Conservation (phyloP, 805 yeast species). For the Pichia exigua region DNA sequence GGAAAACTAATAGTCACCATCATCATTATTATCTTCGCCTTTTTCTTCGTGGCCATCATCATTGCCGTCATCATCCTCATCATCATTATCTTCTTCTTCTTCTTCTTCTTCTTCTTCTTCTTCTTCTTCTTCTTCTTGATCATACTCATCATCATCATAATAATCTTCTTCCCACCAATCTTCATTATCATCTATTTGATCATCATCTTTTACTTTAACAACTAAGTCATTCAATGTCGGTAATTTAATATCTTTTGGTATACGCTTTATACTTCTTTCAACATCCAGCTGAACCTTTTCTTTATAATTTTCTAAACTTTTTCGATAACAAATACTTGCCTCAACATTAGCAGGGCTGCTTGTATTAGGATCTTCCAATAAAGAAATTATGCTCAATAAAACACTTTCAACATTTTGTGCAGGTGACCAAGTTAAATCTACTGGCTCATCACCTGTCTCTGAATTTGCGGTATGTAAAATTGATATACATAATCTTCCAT, state of each 20-base stretch:
- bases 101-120: conserved; percentile 23
- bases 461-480: conserved; percentile 81
- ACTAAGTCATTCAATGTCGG: conserved; percentile 59
- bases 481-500: conserved; percentile 90
- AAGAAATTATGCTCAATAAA: conserved; percentile 81
- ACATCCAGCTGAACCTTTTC: conserved; percentile 76
- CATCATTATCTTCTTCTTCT: conserved; percentile 18
- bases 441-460: conserved; percentile 90
- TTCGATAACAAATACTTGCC: conserved; percentile 91
- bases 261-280: conserved; percentile 69
- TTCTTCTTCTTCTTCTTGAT: conserved; percentile 24
- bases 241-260: conserved; percentile 79
- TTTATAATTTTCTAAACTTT: conserved; percentile 71
- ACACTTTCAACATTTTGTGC: conserved; percentile 92
- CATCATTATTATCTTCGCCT: neutral
- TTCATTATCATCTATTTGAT: conserved; percentile 23
- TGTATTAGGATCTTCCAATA: conserved; percentile 90
- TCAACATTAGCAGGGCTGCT: conserved; percentile 95
- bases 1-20: neutral
- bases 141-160: conserved; percentile 28
- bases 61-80: neutral
- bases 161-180: conserved; percentile 29
- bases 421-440: conserved; percentile 91
- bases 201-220: conserved; percentile 20
- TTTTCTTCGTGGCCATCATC: neutral